Evolutionary conservation across 1,284 basidiomycete genomes (phyloP).

Genomic region (Inonotus obliquus): DNA sequence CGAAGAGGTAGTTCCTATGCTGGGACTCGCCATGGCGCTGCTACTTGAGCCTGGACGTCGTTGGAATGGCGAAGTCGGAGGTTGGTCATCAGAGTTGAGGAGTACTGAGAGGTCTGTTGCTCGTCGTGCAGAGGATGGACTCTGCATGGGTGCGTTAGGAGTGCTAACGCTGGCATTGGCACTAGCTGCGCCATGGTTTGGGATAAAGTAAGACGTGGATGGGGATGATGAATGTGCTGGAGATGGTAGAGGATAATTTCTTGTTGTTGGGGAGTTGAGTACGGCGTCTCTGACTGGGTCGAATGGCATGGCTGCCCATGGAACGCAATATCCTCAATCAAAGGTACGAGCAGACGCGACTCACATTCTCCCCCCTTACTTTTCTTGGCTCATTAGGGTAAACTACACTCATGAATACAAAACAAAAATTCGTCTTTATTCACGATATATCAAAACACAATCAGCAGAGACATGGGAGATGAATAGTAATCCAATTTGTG

Average conservation of each 20-base stretch:
- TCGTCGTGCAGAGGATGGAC: constrained; percentile 48
- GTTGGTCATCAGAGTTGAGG: constrained; percentile 51
- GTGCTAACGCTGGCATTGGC: constrained; percentile 1
- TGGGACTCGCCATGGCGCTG: constrained; percentile 13
- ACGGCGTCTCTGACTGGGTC: constrained; percentile 81
- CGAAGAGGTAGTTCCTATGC: not conserved
- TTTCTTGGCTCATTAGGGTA: not conserved
- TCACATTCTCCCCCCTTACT: too few relatives aligned
- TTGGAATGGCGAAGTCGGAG: constrained; percentile 22
- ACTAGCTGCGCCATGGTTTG: not conserved
- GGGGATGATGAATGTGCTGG: constrained; percentile 6
- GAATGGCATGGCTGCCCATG: constrained; percentile 54
- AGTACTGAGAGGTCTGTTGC: constrained; percentile 68
- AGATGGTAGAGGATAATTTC: constrained; percentile 25
- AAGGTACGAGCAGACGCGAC: too few relatives aligned
- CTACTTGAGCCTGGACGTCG: constrained; percentile 17
- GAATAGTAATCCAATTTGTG: constrained; percentile 42
- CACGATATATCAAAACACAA: not conserved
- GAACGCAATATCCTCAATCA: too few relatives aligned
- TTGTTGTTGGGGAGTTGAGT: constrained; percentile 53
- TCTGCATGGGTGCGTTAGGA: constrained; percentile 33
- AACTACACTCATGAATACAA: not conserved
- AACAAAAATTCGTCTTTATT: not conserved
- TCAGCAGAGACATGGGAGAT: constrained; percentile 18
- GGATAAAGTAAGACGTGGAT: constrained; percentile 16